Base-by-base conservation (phyloP, 1,139 yeast genomes). In the Yamadazyma diddensiae region DNA sequence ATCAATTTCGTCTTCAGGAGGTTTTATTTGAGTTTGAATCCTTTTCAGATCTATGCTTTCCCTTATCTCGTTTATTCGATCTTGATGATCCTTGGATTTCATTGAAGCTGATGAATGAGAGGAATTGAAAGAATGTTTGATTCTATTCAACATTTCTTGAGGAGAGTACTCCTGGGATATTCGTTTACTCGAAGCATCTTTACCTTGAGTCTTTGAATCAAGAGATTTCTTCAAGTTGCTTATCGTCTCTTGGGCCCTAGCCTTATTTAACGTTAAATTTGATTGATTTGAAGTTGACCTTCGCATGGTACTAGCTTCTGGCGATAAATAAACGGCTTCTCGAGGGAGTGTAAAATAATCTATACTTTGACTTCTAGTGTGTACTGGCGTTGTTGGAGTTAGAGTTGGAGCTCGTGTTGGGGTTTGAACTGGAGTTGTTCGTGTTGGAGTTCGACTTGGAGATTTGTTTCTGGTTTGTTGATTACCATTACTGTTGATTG, bases 21-120 rank as follows among this genome's bases (percentile, higher is more conserved):
- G 8, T 21, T 10, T 22, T 6, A 35, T 25, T 5, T 39, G 28
- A 1, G 55, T 48, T 0, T 36, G 38, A 4, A 51, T 38, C 19
- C 55, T 35, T 34, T 54, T 53, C 53, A 44, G 48, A 28, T 58
- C 60, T 13, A 59, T 53, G 24, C 62, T 49, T 19, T 55, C 59
- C 35, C 64, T 42, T 23, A 59, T 50, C 24, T 49, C 59, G 28
- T 43, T 45, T 13, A 59, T 40, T 16, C 43, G 34, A 4, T 30
- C 40, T 15, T 36, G 45, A 15, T 43, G 34, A 5, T 29, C 39
- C 15, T 36, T 43, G 29, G 33, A 43, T 31, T 35, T 50, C 4
- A 43, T 20, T 6, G 36, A 15, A 18, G 39, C 46, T 9, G 23
- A 37, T 12, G 23, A 28, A 16, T 33, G 29, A 3, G 29, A 29